Evolutionary conservation across 148 eudicot genomes (phyloP).

Genomic region (Vaccinium corymbosum): DNA sequence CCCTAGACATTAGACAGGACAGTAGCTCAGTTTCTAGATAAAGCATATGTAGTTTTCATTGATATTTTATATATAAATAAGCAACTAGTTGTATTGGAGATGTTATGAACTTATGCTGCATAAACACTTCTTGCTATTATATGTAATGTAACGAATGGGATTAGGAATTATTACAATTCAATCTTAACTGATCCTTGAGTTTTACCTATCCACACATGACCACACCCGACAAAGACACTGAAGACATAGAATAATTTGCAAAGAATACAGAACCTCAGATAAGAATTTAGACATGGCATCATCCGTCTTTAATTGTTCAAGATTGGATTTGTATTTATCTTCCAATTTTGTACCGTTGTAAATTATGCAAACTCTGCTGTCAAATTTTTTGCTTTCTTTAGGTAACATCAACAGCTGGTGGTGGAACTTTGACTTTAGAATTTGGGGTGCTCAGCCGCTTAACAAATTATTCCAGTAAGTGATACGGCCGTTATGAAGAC

Average conservation of each 20-base stretch:
- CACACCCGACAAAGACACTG: not conserved
- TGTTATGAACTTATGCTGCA: not conserved
- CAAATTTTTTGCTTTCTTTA: slow-evolving; percentile 28
- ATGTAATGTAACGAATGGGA: not conserved
- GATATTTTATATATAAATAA: not conserved
- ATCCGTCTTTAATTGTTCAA: not conserved
- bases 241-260: not conserved
- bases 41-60: not conserved
- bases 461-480: slow-evolving; percentile 82
- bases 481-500: not conserved
- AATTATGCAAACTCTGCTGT: not conserved
- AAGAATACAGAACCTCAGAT: not conserved
- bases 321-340: not conserved
- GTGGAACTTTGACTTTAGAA: slow-evolving; percentile 95
- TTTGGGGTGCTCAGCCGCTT: slow-evolving; percentile 94
- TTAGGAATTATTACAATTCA: not conserved
- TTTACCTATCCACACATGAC: not conserved
- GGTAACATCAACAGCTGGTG: slow-evolving; percentile 99
- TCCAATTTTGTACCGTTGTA: not conserved
- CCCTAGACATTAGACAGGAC: not conserved
- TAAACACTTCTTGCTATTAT: not conserved
- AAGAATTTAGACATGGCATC: not conserved
- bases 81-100: not conserved
- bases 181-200: not conserved
- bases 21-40: not conserved